Evolutionary conservation across 208 protist species (phyloP).

Genomic region (Wallacemonas collosoma): DNA sequence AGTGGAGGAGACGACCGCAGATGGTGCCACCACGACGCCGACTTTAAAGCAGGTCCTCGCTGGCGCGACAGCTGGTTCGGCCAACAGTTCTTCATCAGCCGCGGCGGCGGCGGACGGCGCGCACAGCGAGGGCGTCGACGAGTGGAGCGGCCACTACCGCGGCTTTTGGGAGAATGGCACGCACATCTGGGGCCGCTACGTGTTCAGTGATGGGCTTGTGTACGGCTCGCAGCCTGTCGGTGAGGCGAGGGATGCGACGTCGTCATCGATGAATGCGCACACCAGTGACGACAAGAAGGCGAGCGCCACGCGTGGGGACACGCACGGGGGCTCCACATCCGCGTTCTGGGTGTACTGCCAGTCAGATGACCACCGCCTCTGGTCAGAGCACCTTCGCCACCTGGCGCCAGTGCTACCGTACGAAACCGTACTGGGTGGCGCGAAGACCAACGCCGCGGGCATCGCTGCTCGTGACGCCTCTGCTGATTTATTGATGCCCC

Average conservation of each 20-base stretch:
- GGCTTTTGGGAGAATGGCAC: conserved; percentile 82
- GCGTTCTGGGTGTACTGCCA: conserved; percentile 82
- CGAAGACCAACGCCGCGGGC: conserved; percentile 11
- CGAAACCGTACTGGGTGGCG: conserved; percentile 66
- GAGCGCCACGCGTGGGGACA: not conserved
- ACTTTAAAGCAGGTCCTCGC: conserved; percentile 1
- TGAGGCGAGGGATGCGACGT: not conserved
- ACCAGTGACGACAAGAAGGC: conserved; percentile 7
- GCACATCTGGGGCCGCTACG: conserved; percentile 72
- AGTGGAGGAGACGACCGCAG: too few species aligned
- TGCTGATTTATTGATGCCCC: too few species aligned
- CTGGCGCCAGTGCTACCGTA: conserved; percentile 76
- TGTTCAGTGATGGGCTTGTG: conserved; percentile 85
- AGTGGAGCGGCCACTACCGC: conserved; percentile 77
- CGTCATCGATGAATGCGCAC: too few species aligned
- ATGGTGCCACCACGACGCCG: not conserved
- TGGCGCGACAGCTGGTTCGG: not conserved
- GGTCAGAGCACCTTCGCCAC: conserved; percentile 81
- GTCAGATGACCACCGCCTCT: conserved; percentile 78
- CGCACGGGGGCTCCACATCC: too few species aligned
- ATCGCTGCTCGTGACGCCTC: not conserved
- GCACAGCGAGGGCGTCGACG: conserved; percentile 1
- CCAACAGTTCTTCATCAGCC: not conserved
- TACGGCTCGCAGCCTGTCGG: conserved; percentile 33
- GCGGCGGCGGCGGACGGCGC: not conserved